Percentiles rank a stretch among this genome's conserved stretches.
Evolutionary conservation across 768 basidiomycete genomes (phyloP).

Genomic region (Rhodotorula diobovata): DNA sequence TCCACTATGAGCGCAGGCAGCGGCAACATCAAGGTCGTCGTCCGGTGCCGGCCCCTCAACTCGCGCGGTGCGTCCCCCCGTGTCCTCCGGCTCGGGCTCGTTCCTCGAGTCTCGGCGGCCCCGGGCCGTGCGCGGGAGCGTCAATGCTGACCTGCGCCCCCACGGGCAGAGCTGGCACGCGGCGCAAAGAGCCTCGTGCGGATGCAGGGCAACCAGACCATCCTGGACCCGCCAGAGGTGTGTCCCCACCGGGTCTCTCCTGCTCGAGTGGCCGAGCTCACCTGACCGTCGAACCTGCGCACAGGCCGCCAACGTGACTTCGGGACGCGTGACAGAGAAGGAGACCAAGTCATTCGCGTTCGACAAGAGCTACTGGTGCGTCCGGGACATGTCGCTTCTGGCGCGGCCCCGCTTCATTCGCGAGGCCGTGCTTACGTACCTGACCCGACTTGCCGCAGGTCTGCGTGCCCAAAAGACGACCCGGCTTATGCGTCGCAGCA

Average conservation of each 20-base stretch:
- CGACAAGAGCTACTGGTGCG: constrained; percentile 92
- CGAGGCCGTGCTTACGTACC: no score
- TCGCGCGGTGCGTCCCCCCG: constrained; percentile 63
- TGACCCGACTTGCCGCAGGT: constrained; percentile 9
- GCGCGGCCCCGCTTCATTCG: no score
- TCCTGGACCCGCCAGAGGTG: constrained; percentile 79
- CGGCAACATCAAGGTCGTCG: constrained; percentile 50
- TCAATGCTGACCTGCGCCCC: not conserved
- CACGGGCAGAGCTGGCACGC: constrained; percentile 69
- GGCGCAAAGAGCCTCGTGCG: constrained; percentile 91
- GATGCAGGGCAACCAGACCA: constrained; percentile 90
- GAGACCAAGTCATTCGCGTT: constrained; percentile 87
- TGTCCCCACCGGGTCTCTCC: constrained; percentile 1
- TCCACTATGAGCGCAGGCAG: not conserved
- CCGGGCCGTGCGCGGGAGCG: not conserved
- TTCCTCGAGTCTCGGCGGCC: not conserved
- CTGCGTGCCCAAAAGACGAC: constrained; percentile 82
- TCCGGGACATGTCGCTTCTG: no score
- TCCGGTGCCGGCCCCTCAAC: constrained; percentile 90
- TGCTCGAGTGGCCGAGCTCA: not conserved
- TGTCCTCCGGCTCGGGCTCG: not conserved
- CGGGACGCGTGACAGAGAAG: constrained; percentile 63
- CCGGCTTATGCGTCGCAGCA: constrained; percentile 88
- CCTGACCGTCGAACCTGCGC: not conserved
- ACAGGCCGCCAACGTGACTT: constrained; percentile 50